A percentile compares a stretch with the other conserved stretches of the same genome.
Evolutionary conservation across 2,329 filamentous ascomycete genomes (phyloP).

Genomic region (Fusarium sp.): DNA sequence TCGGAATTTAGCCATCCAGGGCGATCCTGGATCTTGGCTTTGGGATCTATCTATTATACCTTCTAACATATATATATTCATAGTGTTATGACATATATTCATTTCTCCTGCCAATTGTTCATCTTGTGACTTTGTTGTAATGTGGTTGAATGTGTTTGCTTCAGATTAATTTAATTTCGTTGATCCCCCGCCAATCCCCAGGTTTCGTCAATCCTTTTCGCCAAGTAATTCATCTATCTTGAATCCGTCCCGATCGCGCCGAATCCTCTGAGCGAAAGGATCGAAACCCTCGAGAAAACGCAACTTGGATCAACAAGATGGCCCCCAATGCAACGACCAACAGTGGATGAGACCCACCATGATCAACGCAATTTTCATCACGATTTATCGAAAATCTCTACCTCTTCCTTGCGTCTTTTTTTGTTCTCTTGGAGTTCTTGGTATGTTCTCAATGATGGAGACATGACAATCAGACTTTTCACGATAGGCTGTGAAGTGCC

Average conservation of each 20-base stretch:
- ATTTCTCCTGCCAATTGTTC: constrained; percentile 1
- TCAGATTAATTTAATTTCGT: not conserved
- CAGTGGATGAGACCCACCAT: not conserved
- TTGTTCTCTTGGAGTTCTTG: not conserved
- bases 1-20: constrained; percentile 25
- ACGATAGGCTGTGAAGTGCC: constrained; percentile 34
- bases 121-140: not conserved
- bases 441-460: constrained; percentile 19
- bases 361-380: not conserved
- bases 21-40: constrained; percentile 30
- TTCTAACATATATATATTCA: constrained; percentile 33
- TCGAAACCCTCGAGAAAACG: not conserved
- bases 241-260: not conserved
- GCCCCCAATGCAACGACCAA: not conserved
- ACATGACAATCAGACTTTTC: constrained; percentile 2
- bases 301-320: not conserved
- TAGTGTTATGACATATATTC: constrained; percentile 40
- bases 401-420: constrained; percentile 21
- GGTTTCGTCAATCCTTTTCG: not conserved
- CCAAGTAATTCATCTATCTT: not conserved
- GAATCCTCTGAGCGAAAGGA: not conserved
- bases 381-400: constrained; percentile 13
- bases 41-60: constrained; percentile 29
- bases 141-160: not conserved
- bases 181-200: not conserved